phyloP scores from a whole-genome alignment of 2,329 filamentous ascomycete species.

The Stagonosporopsis chrysanthemi region DNA sequence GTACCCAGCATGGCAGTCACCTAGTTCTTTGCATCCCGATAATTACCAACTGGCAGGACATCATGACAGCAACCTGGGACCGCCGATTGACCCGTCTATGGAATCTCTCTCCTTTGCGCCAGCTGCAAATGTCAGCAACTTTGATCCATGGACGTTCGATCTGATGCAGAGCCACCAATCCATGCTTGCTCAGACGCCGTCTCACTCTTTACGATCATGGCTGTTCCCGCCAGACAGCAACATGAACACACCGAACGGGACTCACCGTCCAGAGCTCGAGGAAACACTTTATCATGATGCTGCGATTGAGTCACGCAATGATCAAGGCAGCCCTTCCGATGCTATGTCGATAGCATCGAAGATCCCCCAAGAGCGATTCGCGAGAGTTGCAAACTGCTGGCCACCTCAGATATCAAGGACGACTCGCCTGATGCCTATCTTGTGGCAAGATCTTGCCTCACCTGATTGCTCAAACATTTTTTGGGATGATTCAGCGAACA shows the following conservation, averaged over 20 bases:
- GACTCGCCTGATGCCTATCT: slow-evolving; percentile 42
- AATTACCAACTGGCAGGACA: slow-evolving; percentile 38
- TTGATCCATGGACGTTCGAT: slow-evolving; percentile 50
- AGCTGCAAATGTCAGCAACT: slow-evolving; percentile 43
- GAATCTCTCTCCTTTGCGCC: slow-evolving; percentile 48
- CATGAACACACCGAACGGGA: slow-evolving; percentile 34
- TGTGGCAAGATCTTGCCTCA: slow-evolving; percentile 45
- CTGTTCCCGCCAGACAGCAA: slow-evolving; percentile 46
- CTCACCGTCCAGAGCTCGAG: slow-evolving; percentile 43
- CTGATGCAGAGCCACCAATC: slow-evolving; percentile 48
- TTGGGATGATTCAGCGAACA: slow-evolving; percentile 28
- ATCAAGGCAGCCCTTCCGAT: slow-evolving; percentile 44
- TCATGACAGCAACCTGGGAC: slow-evolving; percentile 43
- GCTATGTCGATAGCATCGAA: slow-evolving; percentile 49
- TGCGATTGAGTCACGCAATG: slow-evolving; percentile 33
- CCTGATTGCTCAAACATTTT: slow-evolving; percentile 47
- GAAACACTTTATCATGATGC: slow-evolving; percentile 42
- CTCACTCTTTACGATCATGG: slow-evolving; percentile 48
- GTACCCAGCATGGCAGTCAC: slow-evolving; percentile 47
- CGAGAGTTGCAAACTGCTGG: slow-evolving; percentile 51
- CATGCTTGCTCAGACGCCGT: slow-evolving; percentile 45
- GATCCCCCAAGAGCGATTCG: slow-evolving; percentile 50
- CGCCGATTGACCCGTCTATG: slow-evolving; percentile 49
- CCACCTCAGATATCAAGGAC: slow-evolving; percentile 43
- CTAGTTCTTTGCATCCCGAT: slow-evolving; percentile 15